Evolutionary conservation across 23 red algal species (phyloP).

Genomic region (Porphyridium purpureum): DNA sequence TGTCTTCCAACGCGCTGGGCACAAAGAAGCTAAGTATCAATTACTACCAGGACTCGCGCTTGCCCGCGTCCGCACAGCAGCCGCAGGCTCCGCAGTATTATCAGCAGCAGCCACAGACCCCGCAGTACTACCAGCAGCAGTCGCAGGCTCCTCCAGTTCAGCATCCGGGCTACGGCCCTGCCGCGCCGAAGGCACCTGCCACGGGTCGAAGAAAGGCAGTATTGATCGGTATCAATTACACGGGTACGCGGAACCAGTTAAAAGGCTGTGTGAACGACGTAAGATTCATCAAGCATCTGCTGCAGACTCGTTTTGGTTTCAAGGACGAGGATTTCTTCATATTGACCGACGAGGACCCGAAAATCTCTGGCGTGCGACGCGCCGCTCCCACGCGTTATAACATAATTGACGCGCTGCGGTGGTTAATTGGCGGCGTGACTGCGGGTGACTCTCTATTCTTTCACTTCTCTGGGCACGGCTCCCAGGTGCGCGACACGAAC

Average conservation of each 20-base stretch:
- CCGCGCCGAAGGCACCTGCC: no score
- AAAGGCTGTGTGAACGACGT: conserved; percentile 48
- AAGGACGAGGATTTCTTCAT: conserved; percentile 30
- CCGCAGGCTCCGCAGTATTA: no score
- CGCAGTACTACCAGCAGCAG: no score
- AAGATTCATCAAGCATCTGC: conserved; percentile 37
- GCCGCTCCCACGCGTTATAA: conserved; percentile 15
- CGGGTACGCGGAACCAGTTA: conserved; percentile 18
- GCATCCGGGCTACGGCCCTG: no score
- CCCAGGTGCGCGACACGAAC: conserved; percentile 22
- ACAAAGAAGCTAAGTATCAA: no score
- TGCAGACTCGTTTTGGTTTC: conserved; percentile 26
- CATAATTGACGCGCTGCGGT: conserved; percentile 22
- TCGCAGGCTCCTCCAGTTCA: no score
- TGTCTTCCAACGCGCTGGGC: no score
- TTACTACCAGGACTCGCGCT: no score
- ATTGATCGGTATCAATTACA: conserved; percentile 52
- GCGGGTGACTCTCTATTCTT: conserved; percentile 37
- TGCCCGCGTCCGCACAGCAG: no score
- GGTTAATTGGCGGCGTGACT: conserved; percentile 10
- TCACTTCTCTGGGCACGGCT: conserved; percentile 48
- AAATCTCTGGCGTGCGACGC: conserved; percentile 10
- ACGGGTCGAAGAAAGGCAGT: conserved; percentile 30
- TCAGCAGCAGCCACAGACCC: no score
- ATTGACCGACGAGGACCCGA: conserved; percentile 23